Evolutionary conservation across 768 basidiomycete genomes (phyloP).

Genomic region (Rhizopogon rudus): DNA sequence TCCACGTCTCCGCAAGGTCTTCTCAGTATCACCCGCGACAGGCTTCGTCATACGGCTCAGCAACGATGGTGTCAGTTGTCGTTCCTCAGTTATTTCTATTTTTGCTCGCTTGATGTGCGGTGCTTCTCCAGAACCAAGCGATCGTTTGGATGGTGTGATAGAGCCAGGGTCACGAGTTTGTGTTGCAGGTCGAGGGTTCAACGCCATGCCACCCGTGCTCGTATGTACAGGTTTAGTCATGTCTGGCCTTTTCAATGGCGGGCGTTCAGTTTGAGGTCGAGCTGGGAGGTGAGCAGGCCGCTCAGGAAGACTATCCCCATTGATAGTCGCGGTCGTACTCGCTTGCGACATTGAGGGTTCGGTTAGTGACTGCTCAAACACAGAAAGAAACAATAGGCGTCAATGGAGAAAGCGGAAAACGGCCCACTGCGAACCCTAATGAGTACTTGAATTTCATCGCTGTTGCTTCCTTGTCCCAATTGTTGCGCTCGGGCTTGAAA

Average conservation of each 20-base stretch:
- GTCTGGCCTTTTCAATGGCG: slow-evolving; percentile 12
- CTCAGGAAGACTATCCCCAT: slow-evolving; percentile 8
- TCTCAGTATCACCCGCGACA: slow-evolving; percentile 3
- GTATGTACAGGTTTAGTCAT: slow-evolving; percentile 8
- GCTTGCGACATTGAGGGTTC: slow-evolving; percentile 14
- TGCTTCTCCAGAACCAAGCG: slow-evolving; percentile 23
- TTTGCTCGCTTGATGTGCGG: slow-evolving; percentile 32
- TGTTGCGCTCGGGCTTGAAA: slow-evolving; percentile 22
- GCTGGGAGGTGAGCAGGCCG: slow-evolving; percentile 25
- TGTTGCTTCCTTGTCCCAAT: slow-evolving; percentile 17
- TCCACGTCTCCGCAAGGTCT: slow-evolving; percentile 12
- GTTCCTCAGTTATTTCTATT: slow-evolving; percentile 11
- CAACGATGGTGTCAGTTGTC: slow-evolving; percentile 35
- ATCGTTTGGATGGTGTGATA: slow-evolving; percentile 20
- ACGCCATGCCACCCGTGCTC: slow-evolving; percentile 6
- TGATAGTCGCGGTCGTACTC: slow-evolving; percentile 9
- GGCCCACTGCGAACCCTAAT: slow-evolving; percentile 55
- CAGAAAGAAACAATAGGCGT: slow-evolving; percentile 34
- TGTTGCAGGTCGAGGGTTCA: slow-evolving; percentile 6
- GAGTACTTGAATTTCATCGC: slow-evolving; percentile 34
- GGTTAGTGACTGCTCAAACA: slow-evolving; percentile 41
- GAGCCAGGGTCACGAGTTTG: slow-evolving; percentile 4
- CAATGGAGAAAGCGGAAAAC: slow-evolving; percentile 30
- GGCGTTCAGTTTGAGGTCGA: slow-evolving; percentile 11
- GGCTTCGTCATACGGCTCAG: slow-evolving; percentile 36